These are phyloP conservation scores for Aspergillus sparsus DNA, from an alignment of 495 filamentous ascomycete species.

Conservation along the genomic window DNA sequence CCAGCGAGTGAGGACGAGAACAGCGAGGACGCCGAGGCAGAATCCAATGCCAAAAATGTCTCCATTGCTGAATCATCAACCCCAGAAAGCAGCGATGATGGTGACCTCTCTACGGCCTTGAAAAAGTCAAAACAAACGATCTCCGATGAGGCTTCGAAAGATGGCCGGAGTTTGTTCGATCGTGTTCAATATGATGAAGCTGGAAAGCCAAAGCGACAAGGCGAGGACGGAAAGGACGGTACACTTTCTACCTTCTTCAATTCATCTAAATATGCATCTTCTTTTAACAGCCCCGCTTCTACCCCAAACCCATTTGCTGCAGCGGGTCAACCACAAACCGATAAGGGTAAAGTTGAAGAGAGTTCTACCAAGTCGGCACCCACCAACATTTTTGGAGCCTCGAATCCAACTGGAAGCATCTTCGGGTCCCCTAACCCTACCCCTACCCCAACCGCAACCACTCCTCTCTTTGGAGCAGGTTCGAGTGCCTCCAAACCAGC, in stretches of 20 bases:
- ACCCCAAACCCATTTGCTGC: slow-evolving; percentile 32
- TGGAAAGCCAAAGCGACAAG: slow-evolving; percentile 50
- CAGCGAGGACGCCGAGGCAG: slow-evolving; percentile 28
- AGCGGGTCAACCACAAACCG: slow-evolving; percentile 18
- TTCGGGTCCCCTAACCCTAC: slow-evolving; percentile 24
- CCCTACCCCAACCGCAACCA: slow-evolving; percentile 22
- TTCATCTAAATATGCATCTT: slow-evolving; percentile 27
- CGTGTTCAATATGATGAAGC: slow-evolving; percentile 51
- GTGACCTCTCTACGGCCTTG: slow-evolving; percentile 27
- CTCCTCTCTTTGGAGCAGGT: slow-evolving; percentile 25
- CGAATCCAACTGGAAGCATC: slow-evolving; percentile 18
- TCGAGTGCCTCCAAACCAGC: slow-evolving; percentile 23
- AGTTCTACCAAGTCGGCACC: slow-evolving; percentile 20
- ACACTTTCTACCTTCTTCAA: slow-evolving; percentile 26
- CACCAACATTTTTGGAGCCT: slow-evolving; percentile 33
- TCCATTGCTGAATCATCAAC: slow-evolving; percentile 25
- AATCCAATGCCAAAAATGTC: slow-evolving; percentile 21
- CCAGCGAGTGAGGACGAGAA: slow-evolving; percentile 31
- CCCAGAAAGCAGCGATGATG: slow-evolving; percentile 30
- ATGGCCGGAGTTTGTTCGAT: slow-evolving; percentile 59
- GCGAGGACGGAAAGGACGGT: slow-evolving; percentile 30
- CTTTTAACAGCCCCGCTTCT: slow-evolving; percentile 28
- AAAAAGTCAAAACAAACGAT: slow-evolving; percentile 26
- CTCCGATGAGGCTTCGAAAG: slow-evolving; percentile 35
- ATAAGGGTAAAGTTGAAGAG: slow-evolving; percentile 22